Evolutionary conservation across 1,139 yeast species (phyloP).

Genomic region (Geotrichum macrosporum): DNA sequence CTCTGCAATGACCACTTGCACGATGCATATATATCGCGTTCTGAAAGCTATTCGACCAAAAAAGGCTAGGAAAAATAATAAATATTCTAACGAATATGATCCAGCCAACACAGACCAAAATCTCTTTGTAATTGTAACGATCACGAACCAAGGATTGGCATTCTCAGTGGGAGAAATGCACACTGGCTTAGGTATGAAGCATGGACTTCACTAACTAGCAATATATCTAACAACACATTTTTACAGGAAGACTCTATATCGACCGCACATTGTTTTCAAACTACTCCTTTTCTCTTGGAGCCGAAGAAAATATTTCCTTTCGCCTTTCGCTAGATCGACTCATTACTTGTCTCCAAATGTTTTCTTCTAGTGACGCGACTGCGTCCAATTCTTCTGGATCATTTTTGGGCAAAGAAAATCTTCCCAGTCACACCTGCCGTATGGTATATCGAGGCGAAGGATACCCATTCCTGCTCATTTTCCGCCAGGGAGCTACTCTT

Average conservation of each 20-base stretch:
- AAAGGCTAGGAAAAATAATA: constrained; percentile 21
- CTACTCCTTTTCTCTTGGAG: constrained; percentile 2
- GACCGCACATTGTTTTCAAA: constrained; percentile 9
- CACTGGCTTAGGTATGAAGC: constrained; percentile 28
- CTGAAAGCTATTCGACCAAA: constrained; percentile 29
- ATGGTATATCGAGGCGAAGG: constrained; percentile 55
- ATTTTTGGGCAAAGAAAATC: constrained; percentile 4
- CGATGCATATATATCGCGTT: constrained; percentile 30
- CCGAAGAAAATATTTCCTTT: constrained; percentile 25
- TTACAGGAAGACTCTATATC: constrained; percentile 4
- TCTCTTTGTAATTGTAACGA: constrained; percentile 23
- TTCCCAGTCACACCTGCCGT: constrained; percentile 26
- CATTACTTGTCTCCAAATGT: constrained; percentile 32
- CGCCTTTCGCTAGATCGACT: constrained; percentile 30
- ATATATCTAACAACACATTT: too few species aligned
- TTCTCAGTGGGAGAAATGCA: constrained; percentile 32
- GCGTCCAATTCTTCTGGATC: background rate
- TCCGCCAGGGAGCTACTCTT: constrained; percentile 59
- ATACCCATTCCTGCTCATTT: constrained; percentile 60
- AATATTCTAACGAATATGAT: background rate
- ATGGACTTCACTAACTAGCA: constrained; percentile 4
- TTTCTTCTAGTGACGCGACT: constrained; percentile 20
- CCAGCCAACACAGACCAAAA: background rate
- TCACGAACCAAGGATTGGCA: constrained; percentile 32
- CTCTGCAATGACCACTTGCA: constrained; percentile 32